These are phyloP conservation scores for Garcileccinum viscosum DNA, from an alignment of 1,284 basidiomycete genomes.

Conservation along the genomic window DNA sequence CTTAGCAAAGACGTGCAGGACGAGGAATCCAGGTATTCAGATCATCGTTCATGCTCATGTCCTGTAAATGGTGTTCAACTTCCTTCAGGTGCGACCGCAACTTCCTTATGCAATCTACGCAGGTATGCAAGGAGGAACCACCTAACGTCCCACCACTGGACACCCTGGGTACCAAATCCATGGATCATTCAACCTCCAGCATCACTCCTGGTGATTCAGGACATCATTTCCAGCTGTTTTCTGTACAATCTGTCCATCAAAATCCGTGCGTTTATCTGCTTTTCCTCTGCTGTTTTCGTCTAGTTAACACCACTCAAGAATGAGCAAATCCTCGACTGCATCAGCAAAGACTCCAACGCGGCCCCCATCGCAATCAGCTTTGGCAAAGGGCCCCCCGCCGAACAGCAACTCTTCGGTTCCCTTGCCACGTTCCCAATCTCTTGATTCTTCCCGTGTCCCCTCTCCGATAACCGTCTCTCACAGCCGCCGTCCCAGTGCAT, in stretches of 20 bases:
- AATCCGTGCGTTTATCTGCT: constrained; percentile 41
- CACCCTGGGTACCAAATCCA: constrained; percentile 88
- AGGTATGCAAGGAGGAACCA: constrained; percentile 93
- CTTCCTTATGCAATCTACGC: constrained; percentile 98
- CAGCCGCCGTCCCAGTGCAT: constrained; percentile 72
- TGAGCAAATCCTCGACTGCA: constrained; percentile 84
- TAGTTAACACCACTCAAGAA: constrained; percentile 52
- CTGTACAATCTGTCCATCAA: constrained; percentile 50
- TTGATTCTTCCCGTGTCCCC: constrained; percentile 58
- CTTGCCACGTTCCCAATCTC: constrained; percentile 77
- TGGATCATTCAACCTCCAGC: constrained; percentile 55
- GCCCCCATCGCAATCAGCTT: constrained; percentile 79
- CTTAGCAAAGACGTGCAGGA: constrained; percentile 85
- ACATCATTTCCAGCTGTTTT: constrained; percentile 45
- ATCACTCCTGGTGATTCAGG: constrained; percentile 70
- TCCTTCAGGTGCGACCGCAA: constrained; percentile 90
- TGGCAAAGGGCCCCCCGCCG: constrained; percentile 81
- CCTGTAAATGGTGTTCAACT: neutral
- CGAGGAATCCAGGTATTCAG: constrained; percentile 78
- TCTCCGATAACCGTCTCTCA: constrained; percentile 61
- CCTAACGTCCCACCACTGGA: constrained; percentile 89
- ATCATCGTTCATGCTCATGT: neutral
- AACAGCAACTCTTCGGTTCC: constrained; percentile 53
- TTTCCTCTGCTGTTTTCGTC: constrained; percentile 5
- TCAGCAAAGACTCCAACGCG: constrained; percentile 72